These are phyloP conservation scores for Papilionanthe hybrid DNA, from an alignment of 116 monocot genomes.

Conservation along the genomic window DNA sequence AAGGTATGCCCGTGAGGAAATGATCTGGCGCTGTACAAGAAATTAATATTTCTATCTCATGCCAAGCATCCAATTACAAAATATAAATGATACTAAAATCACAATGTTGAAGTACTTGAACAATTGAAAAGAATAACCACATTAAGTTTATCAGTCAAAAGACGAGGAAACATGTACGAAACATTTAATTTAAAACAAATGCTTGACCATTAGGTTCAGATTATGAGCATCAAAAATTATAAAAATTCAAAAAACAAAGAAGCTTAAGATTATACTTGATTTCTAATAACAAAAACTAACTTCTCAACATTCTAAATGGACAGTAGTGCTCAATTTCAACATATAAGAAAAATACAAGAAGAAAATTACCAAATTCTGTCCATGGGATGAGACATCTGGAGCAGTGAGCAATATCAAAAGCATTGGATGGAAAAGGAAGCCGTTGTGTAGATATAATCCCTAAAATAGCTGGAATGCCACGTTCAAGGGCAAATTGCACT, in stretches of 20 bases:
- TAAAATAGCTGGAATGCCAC: slow-evolving; percentile 89
- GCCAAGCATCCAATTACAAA: background rate
- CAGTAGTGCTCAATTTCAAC: background rate
- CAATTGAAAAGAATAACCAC: background rate
- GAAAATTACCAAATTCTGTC: slow-evolving; percentile 81
- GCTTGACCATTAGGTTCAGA: background rate
- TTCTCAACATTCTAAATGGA: background rate
- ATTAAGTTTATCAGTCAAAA: background rate
- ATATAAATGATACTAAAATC: background rate
- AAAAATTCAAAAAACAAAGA: background rate
- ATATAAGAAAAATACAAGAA: background rate
- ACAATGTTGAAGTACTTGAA: background rate
- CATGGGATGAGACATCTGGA: slow-evolving; percentile 92
- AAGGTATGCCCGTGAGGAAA: background rate
- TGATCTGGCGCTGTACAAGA: background rate
- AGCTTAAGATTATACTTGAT: background rate
- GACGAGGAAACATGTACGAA: background rate
- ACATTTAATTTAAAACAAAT: background rate
- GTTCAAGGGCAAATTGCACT: slow-evolving; percentile 94
- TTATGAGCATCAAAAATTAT: background rate
- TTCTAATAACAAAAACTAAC: background rate
- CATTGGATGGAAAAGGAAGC: slow-evolving; percentile 81
- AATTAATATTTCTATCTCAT: background rate
- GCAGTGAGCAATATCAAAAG: slow-evolving; percentile 94
- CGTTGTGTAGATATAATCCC: slow-evolving; percentile 88